A percentile compares a stretch with the other conserved stretches of the same genome.
These are phyloP conservation scores for Boehmeria nivea DNA, from an alignment of 306 rosid genomes.

Conservation along the genomic window DNA sequence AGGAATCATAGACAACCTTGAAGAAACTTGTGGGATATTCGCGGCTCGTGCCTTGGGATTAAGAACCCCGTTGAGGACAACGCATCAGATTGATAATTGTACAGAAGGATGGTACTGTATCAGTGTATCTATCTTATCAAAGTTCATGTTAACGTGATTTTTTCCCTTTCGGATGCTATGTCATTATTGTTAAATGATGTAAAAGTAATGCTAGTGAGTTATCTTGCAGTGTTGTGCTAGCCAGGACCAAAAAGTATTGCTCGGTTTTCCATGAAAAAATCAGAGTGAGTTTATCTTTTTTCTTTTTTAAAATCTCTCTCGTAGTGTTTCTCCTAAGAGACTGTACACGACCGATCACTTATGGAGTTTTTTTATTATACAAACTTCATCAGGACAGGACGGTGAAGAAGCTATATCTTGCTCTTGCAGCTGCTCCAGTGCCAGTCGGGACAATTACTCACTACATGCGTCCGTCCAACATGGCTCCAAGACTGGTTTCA, in stretches of 20 bases:
- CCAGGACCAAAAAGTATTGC: constrained; percentile 78
- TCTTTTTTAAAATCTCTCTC: not conserved
- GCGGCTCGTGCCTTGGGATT: constrained; percentile 83
- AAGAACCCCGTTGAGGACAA: constrained; percentile 64
- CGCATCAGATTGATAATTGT: constrained; percentile 97
- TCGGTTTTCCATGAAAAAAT: constrained; percentile 84
- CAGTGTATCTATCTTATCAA: not conserved
- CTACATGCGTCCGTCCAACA: constrained; percentile 79
- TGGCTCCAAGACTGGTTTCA: constrained; percentile 81
- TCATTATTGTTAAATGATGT: no score
- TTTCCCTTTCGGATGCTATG: not conserved
- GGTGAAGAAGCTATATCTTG: constrained; percentile 86
- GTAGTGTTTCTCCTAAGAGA: no score
- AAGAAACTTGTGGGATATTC: constrained; percentile 88
- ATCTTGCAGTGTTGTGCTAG: constrained; percentile 71
- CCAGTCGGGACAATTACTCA: constrained; percentile 67
- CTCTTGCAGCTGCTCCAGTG: constrained; percentile 79
- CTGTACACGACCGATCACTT: no score
- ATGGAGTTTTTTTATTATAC: no score
- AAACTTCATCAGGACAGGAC: constrained; percentile 53
- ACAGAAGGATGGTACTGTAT: constrained; percentile 86
- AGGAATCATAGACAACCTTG: constrained; percentile 44
- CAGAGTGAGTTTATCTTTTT: constrained; percentile 43
- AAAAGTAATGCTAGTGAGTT: constrained; percentile 29
- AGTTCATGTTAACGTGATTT: not conserved